Conservation (phyloP, 306 rosid species). For the Trichosanthes truncata region DNA sequence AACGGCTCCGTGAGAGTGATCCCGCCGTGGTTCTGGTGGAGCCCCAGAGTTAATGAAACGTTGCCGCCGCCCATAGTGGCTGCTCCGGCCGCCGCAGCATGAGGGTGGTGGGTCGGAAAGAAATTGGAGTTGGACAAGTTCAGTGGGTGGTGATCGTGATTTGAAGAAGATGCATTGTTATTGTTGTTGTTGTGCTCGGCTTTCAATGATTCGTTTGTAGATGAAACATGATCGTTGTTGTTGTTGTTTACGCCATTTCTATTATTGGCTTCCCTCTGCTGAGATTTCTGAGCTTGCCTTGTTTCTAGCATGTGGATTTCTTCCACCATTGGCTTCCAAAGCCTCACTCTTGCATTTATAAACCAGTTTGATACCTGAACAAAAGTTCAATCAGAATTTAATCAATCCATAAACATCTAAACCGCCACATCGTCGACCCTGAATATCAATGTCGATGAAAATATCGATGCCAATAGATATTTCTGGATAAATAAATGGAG, state of each 20-base stretch:
- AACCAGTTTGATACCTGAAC: constrained; percentile 88
- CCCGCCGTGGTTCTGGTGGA: constrained; percentile 60
- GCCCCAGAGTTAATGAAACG: constrained; percentile 79
- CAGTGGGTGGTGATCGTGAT: constrained; percentile 8
- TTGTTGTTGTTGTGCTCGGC: constrained; percentile 13
- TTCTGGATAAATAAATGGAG: too few relatives aligned
- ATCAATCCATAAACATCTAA: not conserved
- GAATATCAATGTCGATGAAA: not conserved
- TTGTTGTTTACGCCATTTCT: constrained; percentile 18
- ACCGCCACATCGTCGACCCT: not conserved
- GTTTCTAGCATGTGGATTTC: constrained; percentile 86
- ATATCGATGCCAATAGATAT: too few relatives aligned
- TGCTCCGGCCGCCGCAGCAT: constrained; percentile 30
- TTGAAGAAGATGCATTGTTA: constrained; percentile 23
- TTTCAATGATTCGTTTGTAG: constrained; percentile 23
- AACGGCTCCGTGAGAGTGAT: constrained; percentile 58
- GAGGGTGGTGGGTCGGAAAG: constrained; percentile 35
- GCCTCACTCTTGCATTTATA: constrained; percentile 89
- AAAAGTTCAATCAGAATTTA: not conserved
- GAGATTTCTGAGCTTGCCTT: constrained; percentile 45
- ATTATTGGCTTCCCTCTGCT: constrained; percentile 26
- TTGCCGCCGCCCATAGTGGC: constrained; percentile 34
- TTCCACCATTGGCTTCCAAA: constrained; percentile 98
- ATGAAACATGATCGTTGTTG: constrained; percentile 28
- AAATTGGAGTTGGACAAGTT: constrained; percentile 23